A percentile compares a stretch with the other conserved stretches of the same genome.
Conservation (phyloP, 225 moss, liverwort and hornwort species). For the Sphagnum tenellum region DNA sequence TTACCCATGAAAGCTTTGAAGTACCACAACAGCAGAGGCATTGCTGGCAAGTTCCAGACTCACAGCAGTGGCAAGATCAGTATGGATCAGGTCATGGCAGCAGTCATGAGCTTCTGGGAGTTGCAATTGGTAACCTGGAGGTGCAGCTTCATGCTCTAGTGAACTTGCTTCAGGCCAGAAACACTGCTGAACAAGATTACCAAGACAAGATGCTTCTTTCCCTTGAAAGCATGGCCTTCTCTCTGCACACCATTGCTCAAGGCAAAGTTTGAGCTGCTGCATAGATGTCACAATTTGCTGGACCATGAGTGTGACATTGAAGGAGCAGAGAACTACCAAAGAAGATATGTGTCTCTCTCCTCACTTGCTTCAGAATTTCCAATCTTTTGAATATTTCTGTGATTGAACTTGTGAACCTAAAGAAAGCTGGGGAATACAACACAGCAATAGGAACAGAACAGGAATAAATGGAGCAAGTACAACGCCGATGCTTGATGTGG, state of each 20-base stretch:
- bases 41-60: background rate
- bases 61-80: background rate
- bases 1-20: background rate
- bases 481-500: no score
- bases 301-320: no score
- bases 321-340: no score
- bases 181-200: conserved; percentile 8
- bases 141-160: conserved; percentile 17
- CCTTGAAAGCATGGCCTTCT: conserved; percentile 9
- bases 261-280: background rate
- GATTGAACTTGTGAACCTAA: no score
- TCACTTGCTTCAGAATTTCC: no score
- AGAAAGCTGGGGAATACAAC: no score
- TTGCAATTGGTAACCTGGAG: conserved; percentile 14
- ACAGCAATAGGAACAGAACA: no score
- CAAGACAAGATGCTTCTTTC: conserved; percentile 14
- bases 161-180: conserved; percentile 13
- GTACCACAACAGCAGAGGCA: background rate
- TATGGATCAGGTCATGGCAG: background rate
- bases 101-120: background rate
- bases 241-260: conserved; percentile 16
- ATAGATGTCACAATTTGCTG: no score
- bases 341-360: no score
- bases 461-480: no score
- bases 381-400: no score